Percentiles rank a stretch among this genome's conserved stretches.
Evolutionary conservation across 179 eudicot species (phyloP).

Genomic region (Heliamphora ciliata): DNA sequence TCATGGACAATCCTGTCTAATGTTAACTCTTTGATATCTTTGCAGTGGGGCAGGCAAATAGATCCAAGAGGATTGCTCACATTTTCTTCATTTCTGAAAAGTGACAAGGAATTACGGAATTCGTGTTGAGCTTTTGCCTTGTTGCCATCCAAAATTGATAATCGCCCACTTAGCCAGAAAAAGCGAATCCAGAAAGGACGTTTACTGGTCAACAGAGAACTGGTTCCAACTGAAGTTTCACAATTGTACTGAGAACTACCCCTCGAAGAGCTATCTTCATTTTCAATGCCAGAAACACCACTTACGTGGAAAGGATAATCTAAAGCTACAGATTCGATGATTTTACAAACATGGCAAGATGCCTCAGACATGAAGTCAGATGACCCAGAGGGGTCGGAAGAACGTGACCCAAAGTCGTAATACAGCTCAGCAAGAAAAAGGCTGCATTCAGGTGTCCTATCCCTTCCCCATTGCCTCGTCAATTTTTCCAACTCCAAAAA

Average conservation of each 20-base stretch:
- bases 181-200: constrained; percentile 80
- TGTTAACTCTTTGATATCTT: constrained; percentile 52
- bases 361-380: constrained; percentile 57
- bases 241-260: constrained; percentile 24
- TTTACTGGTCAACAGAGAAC: constrained; percentile 39
- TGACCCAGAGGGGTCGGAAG: constrained; percentile 37
- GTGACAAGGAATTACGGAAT: constrained; percentile 54
- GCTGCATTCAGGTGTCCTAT: constrained; percentile 76
- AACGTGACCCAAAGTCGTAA: constrained; percentile 62
- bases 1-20: constrained; percentile 62
- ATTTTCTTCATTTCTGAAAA: constrained; percentile 48
- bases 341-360: constrained; percentile 75
- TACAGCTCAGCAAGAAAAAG: constrained; percentile 89
- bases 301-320: constrained; percentile 40
- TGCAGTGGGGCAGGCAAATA: constrained; percentile 72
- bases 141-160: constrained; percentile 63
- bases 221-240: constrained; percentile 27
- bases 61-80: constrained; percentile 43
- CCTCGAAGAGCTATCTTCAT: constrained; percentile 20
- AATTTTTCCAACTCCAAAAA: constrained; percentile 80
- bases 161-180: constrained; percentile 81
- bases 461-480: constrained; percentile 63
- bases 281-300: constrained; percentile 25
- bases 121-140: constrained; percentile 74
- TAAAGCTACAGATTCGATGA: constrained; percentile 66